A percentile compares a stretch with the other conserved stretches of the same genome.
Evolutionary conservation across 192 early-diverging fungal species (phyloP).

Genomic region (Backusella parvicylindrica): DNA sequence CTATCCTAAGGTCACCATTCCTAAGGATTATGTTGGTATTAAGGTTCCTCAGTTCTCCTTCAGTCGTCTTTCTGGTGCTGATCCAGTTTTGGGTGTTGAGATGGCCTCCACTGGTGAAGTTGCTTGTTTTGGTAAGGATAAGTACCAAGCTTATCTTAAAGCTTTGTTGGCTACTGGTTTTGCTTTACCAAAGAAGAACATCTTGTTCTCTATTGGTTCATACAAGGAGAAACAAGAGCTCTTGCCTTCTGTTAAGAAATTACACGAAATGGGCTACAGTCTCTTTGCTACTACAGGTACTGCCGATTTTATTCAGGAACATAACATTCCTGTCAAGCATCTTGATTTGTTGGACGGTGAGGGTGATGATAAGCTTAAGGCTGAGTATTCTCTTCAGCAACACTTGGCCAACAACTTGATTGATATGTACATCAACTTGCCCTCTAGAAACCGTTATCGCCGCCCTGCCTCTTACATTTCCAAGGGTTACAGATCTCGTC

Average conservation of each 20-base stretch:
- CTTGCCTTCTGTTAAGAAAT: slow-evolving; percentile 79
- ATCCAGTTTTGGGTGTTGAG: slow-evolving; percentile 97
- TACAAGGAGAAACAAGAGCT: slow-evolving; percentile 99
- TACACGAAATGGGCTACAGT: slow-evolving; percentile 86
- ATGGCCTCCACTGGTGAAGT: slow-evolving; percentile 99
- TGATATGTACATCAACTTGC: slow-evolving; percentile 98
- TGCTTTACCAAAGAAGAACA: slow-evolving; percentile 91
- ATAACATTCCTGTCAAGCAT: slow-evolving; percentile 87
- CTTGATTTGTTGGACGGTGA: slow-evolving; percentile 74
- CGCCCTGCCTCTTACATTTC: slow-evolving; percentile 93
- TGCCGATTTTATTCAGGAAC: slow-evolving; percentile 95
- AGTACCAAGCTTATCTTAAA: slow-evolving; percentile 98
- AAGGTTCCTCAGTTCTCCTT: slow-evolving; percentile 99
- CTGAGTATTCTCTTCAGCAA: slow-evolving; percentile 92
- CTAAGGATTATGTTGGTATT: slow-evolving; percentile 86
- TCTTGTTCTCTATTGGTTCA: slow-evolving; percentile 94
- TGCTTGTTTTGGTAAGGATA: slow-evolving; percentile 95
- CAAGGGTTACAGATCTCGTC: slow-evolving; percentile 90
- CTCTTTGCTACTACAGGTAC: slow-evolving; percentile 97
- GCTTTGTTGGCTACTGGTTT: slow-evolving; percentile 92
- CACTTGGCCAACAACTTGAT: slow-evolving; percentile 96
- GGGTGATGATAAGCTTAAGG: slow-evolving; percentile 53
- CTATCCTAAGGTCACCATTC: slow-evolving; percentile 70
- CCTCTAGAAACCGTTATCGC: slow-evolving; percentile 95
- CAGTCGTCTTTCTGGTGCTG: slow-evolving; percentile 91